A percentile compares a stretch with the other conserved stretches of the same genome.
These are phyloP conservation scores for Talaromyces pinophilus DNA, from an alignment of 2,329 filamentous ascomycete species.

Conservation along the genomic window DNA sequence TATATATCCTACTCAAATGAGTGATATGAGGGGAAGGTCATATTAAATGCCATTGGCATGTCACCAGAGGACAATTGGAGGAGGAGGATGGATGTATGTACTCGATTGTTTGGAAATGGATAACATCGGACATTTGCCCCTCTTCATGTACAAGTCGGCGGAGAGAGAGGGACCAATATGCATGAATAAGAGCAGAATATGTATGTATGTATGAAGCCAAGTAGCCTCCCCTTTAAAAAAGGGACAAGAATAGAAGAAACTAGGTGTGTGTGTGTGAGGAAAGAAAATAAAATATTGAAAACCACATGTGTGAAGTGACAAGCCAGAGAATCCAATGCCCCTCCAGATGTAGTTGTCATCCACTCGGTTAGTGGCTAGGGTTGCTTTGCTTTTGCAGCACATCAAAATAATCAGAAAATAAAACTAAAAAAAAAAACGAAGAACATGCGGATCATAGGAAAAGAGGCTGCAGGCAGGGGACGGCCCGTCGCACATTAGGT, in stretches of 20 bases:
- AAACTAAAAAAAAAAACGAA: constrained; percentile 30
- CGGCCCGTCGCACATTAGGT: constrained; percentile 45
- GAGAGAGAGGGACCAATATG: constrained; percentile 15
- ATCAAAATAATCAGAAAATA: constrained; percentile 22
- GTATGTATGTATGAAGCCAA: constrained; percentile 14
- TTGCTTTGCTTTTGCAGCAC: constrained; percentile 13
- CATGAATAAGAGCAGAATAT: constrained; percentile 1
- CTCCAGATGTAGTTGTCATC: constrained; percentile 39
- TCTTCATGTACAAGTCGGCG: constrained; percentile 21
- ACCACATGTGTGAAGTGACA: constrained; percentile 39
- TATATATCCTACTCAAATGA: constrained; percentile 18
- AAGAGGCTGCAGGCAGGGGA: constrained; percentile 49
- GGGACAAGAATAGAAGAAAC: constrained; percentile 1
- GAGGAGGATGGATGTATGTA: constrained; percentile 11
- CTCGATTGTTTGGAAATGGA: constrained; percentile 6
- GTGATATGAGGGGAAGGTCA: constrained; percentile 19
- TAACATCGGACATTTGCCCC: constrained; percentile 21
- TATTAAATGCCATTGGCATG: constrained; percentile 21
- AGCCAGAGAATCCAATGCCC: constrained; percentile 34
- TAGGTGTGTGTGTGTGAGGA: neutral
- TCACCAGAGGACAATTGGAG: neutral
- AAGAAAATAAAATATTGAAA: constrained; percentile 13
- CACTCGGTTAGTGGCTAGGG: constrained; percentile 28
- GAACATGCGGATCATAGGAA: constrained; percentile 42
- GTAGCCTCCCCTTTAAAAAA: constrained; percentile 11